phyloP scores from a whole-genome alignment of 192 early-diverging fungal genomes.

The Entomortierella beljakovae region DNA sequence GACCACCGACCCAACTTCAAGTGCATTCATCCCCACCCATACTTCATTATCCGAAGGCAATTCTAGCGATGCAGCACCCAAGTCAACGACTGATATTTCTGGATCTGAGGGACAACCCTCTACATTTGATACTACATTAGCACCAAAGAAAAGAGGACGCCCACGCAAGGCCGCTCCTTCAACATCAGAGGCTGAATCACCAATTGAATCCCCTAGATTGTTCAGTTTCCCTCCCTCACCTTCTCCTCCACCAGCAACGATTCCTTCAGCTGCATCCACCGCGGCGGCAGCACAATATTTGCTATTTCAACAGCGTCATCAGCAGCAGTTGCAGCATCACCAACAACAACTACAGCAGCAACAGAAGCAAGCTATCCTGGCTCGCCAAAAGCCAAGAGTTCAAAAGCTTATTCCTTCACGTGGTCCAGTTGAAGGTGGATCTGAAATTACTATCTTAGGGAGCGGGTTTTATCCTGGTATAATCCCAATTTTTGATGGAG shows the following conservation, averaged over 20 bases:
- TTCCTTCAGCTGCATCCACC: background rate
- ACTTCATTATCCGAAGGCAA: constrained; percentile 10
- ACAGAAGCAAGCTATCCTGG: constrained; percentile 51
- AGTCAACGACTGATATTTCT: background rate
- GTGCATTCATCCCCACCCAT: constrained; percentile 30
- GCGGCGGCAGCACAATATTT: constrained; percentile 28
- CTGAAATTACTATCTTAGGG: constrained; percentile 77
- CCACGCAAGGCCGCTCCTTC: constrained; percentile 28
- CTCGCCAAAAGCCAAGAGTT: constrained; percentile 61
- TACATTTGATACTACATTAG: constrained; percentile 21
- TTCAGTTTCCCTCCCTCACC: constrained; percentile 2
- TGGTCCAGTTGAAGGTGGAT: constrained; percentile 81
- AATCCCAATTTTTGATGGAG: constrained; percentile 75
- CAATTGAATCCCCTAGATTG: constrained; percentile 11
- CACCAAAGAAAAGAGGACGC: constrained; percentile 52
- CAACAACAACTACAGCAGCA: constrained; percentile 52
- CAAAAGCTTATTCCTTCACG: constrained; percentile 78
- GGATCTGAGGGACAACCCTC: background rate
- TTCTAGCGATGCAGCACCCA: background rate
- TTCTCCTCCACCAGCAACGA: background rate
- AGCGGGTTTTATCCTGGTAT: constrained; percentile 76
- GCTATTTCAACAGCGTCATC: constrained; percentile 40
- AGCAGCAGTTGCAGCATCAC: constrained; percentile 45
- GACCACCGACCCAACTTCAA: constrained; percentile 30
- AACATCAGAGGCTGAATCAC: constrained; percentile 27